Base-by-base conservation (phyloP, 2,329 filamentous ascomycete species). In the Parastagonospora avenae region DNA sequence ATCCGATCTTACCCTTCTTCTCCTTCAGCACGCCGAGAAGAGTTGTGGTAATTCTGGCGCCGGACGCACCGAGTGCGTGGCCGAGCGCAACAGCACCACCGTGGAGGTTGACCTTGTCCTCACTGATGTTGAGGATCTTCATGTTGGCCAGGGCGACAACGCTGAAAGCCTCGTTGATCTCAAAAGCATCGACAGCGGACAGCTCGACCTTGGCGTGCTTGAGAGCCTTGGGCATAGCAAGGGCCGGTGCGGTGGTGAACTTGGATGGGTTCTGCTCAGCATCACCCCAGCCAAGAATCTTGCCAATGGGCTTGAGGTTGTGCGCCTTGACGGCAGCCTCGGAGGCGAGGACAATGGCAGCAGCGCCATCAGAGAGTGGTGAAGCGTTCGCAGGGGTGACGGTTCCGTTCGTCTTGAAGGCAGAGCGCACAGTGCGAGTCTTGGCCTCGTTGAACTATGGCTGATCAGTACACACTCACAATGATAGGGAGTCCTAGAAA, bases 141-240 rank as follows among this genome's bases (percentile, higher is more conserved):
- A 96, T 86, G 82, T 99, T 99, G 62, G 94, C 92, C 45, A 99
- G 84, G 33, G 94, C 91, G 58, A 99, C 94, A 42, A 96, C 94
- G 57, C 90, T 94, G 82, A 99, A 99, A 36, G 94, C 94, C 82
- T 99, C 94, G 82, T 99, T 99, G 82, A 99, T 97, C 82, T 99
- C 94, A 76, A 94, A 99, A 65, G 86, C 94, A 70, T 97, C 93
- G 51, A 99, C 83, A 52, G 90, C 82, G 58, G 88, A 85, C 63
- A 87, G 83, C 50, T 85, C 84, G 56, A 99, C 79, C 57, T 90
- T 90, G 55, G 94, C 94, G 78, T 99, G 93, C 83, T 93, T 92
- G 71, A 99, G 85, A 51, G 94, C 94, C 83, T 97, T 99, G 74
- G 94, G 94, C 67, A 99, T 95, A 61, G 94, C 94, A 49, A 97